A percentile compares a stretch with the other conserved stretches of the same genome.
Conservation (phyloP, 371 early-diverging fungal species). For the Apophysomyces trapeziformis region DNA sequence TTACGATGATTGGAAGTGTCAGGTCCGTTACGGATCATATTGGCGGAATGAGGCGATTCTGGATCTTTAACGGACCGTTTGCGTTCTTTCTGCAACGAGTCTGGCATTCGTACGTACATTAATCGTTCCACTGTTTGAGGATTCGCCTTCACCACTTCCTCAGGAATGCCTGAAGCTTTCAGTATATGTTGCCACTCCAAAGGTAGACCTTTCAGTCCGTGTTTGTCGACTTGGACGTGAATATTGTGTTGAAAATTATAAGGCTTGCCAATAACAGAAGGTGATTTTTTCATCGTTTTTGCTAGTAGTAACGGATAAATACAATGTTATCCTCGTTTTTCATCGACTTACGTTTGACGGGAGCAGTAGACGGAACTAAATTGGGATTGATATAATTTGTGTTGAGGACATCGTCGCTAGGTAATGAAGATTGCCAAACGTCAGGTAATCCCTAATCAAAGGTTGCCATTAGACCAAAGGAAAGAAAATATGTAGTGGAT, state of each 20-base stretch:
- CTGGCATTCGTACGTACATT: conserved; percentile 62
- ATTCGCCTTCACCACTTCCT: conserved; percentile 58
- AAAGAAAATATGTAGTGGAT: neutral
- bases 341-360: conserved; percentile 18
- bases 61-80: conserved; percentile 12
- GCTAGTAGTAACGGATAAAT: neutral
- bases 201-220: conserved; percentile 61
- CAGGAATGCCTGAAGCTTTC: conserved; percentile 54
- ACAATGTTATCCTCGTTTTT: conserved; percentile 9
- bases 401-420: conserved; percentile 67
- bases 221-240: conserved; percentile 62
- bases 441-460: conserved; percentile 62
- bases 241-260: conserved; percentile 68
- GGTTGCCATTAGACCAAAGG: neutral
- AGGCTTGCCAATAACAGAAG: conserved; percentile 59
- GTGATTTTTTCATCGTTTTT: conserved; percentile 16
- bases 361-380: conserved; percentile 56
- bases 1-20: conserved; percentile 15
- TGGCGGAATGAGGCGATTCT: conserved; percentile 32
- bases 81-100: conserved; percentile 37
- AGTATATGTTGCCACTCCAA: conserved; percentile 60
- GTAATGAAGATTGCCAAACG: conserved; percentile 65
- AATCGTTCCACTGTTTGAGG: conserved; percentile 57
- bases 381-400: conserved; percentile 68
- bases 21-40: conserved; percentile 18